These are phyloP conservation scores for Neohortaea acidophila DNA, from an alignment of 495 filamentous ascomycete species.

Conservation along the genomic window DNA sequence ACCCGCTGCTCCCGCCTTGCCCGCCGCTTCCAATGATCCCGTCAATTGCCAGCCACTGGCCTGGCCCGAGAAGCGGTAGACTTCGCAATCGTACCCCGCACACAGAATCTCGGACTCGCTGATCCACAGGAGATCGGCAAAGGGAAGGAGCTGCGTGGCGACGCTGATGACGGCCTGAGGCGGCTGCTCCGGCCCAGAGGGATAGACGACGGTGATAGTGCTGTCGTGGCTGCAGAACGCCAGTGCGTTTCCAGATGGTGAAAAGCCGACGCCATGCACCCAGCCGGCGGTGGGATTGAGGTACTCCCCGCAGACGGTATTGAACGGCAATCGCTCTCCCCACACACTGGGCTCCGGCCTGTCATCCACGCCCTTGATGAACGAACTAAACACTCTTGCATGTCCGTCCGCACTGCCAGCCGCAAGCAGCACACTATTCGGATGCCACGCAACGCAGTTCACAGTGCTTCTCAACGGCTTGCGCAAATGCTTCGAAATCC, in stretches of 20 bases:
- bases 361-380: conserved; percentile 85
- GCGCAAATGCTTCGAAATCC: conserved; percentile 97
- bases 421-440: conserved; percentile 86
- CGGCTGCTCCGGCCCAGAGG: conserved; percentile 77
- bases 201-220: conserved; percentile 91
- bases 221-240: conserved; percentile 91
- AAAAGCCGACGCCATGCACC: conserved; percentile 84
- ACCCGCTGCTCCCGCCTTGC: conserved; percentile 34
- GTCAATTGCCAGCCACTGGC: conserved; percentile 71
- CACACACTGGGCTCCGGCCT: conserved; percentile 78
- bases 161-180: conserved; percentile 79
- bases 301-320: conserved; percentile 93
- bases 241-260: conserved; percentile 76
- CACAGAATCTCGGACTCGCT: conserved; percentile 87
- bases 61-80: conserved; percentile 75
- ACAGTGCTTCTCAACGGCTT: conserved; percentile 95
- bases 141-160: conserved; percentile 74
- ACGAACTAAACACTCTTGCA: conserved; percentile 84
- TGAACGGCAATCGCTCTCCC: conserved; percentile 92
- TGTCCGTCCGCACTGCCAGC: conserved; percentile 96
- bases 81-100: conserved; percentile 91
- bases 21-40: conserved; percentile 55
- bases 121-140: conserved; percentile 84
- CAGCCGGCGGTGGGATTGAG: conserved; percentile 90
- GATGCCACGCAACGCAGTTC: conserved; percentile 87